phyloP scores from a whole-genome alignment of 2,329 filamentous ascomycete species.

The Colletotrichum karsti region DNA sequence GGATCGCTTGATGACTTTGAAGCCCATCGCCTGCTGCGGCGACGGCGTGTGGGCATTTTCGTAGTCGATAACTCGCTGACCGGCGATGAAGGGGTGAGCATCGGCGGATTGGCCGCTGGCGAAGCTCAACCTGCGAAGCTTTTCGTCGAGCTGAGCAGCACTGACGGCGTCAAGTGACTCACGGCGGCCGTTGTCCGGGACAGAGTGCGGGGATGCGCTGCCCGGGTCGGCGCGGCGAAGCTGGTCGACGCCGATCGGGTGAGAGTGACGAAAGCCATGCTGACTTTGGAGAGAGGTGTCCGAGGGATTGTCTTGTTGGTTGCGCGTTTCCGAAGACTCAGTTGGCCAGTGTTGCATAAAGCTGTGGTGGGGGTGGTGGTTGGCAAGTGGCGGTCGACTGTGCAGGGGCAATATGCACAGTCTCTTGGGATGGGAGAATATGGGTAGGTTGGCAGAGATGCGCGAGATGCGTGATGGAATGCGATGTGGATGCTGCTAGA shows the following conservation, averaged over 20 bases:
- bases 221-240: slow-evolving; percentile 42
- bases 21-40: slow-evolving; percentile 58
- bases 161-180: slow-evolving; percentile 44
- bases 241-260: slow-evolving; percentile 47
- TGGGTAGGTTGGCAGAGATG: not conserved
- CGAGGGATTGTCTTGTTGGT: slow-evolving; percentile 45
- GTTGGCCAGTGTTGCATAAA: slow-evolving; percentile 72
- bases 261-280: slow-evolving; percentile 62
- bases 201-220: slow-evolving; percentile 46
- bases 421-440: slow-evolving; percentile 36
- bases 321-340: slow-evolving; percentile 53
- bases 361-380: slow-evolving; percentile 50
- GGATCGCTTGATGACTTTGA: slow-evolving; percentile 63
- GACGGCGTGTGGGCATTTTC: slow-evolving; percentile 64
- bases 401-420: slow-evolving; percentile 63
- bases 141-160: slow-evolving; percentile 55
- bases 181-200: slow-evolving; percentile 34
- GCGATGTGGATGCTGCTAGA: slow-evolving; percentile 10
- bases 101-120: slow-evolving; percentile 34
- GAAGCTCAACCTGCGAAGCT: slow-evolving; percentile 62
- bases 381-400: slow-evolving; percentile 50
- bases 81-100: slow-evolving; percentile 45
- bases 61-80: slow-evolving; percentile 67
- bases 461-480: not conserved
- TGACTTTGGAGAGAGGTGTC: slow-evolving; percentile 50